Conservation (phyloP, 768 basidiomycete species). For the Polyporus arcularius region DNA sequence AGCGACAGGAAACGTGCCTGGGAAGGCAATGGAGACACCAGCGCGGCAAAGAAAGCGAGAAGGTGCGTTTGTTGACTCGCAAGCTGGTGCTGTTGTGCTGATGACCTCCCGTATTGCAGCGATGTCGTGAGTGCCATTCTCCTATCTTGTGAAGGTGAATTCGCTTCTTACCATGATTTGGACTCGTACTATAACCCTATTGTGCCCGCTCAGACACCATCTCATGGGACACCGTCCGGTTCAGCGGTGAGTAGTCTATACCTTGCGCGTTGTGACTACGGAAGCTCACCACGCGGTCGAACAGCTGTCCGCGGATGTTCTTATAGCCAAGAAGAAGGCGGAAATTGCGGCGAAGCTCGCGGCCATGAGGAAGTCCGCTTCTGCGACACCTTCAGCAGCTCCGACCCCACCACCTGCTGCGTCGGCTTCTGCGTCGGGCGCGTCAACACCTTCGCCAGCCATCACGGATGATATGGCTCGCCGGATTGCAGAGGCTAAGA, state of each 20-base stretch:
- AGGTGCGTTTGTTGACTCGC: slow-evolving; percentile 46
- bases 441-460: slow-evolving; percentile 42
- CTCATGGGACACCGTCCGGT: slow-evolving; percentile 46
- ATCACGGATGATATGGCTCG: slow-evolving; percentile 65
- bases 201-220: slow-evolving; percentile 49
- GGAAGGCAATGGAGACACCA: slow-evolving; percentile 53
- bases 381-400: slow-evolving; percentile 12
- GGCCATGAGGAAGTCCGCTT: slow-evolving; percentile 56
- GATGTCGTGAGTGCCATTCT: slow-evolving; percentile 68
- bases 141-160: slow-evolving; percentile 69
- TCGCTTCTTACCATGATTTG: slow-evolving; percentile 47
- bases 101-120: slow-evolving; percentile 40
- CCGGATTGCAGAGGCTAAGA: slow-evolving; percentile 82
- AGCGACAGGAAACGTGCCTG: slow-evolving; percentile 66
- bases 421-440: slow-evolving; percentile 25
- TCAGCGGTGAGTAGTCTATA: slow-evolving; percentile 41
- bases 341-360: slow-evolving; percentile 87
- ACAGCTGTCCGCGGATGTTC: slow-evolving; percentile 55
- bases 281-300: slow-evolving; percentile 1
- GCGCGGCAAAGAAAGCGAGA: slow-evolving; percentile 61
- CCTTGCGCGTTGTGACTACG: neutral
- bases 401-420: slow-evolving; percentile 33
- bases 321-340: slow-evolving; percentile 82
- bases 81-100: slow-evolving; percentile 20
- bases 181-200: slow-evolving; percentile 71